Evolutionary conservation across 2,329 filamentous ascomycete genomes (phyloP).

Genomic region (Huntiella abstrusa): DNA sequence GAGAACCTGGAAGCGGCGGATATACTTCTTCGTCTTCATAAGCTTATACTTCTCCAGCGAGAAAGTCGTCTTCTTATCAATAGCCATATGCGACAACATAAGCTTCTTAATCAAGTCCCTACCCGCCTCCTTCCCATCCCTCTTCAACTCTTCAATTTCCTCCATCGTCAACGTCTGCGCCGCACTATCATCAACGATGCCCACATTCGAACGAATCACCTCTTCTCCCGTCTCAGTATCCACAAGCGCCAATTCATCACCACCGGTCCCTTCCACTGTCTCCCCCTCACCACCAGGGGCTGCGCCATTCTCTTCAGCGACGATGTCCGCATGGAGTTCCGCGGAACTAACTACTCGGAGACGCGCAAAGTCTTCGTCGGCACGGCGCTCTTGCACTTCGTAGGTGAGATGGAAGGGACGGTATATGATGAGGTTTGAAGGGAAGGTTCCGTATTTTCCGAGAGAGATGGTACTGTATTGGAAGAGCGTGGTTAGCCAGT

Average conservation of each 20-base stretch:
- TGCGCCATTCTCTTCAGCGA: constrained; percentile 27
- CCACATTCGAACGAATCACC: constrained; percentile 36
- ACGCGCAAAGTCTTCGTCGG: constrained; percentile 44
- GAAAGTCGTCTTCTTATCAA: constrained; percentile 89
- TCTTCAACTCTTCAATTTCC: constrained; percentile 58
- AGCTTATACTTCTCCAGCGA: constrained; percentile 92
- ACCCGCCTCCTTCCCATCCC: constrained; percentile 56
- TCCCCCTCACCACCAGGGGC: constrained; percentile 25
- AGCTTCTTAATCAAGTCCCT: constrained; percentile 87
- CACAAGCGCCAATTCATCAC: constrained; percentile 24
- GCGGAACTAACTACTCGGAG: constrained; percentile 62
- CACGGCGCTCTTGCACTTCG: constrained; percentile 57
- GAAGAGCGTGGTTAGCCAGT: constrained; percentile 1
- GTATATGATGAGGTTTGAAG: constrained; percentile 75
- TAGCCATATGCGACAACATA: constrained; percentile 67
- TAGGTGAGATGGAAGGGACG: constrained; percentile 84
- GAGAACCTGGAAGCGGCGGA: constrained; percentile 68
- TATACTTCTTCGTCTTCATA: constrained; percentile 83
- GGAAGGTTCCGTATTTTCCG: constrained; percentile 84
- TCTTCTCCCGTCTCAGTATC: constrained; percentile 24
- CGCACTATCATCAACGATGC: constrained; percentile 40
- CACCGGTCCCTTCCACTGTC: constrained; percentile 20
- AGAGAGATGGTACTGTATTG: constrained; percentile 56
- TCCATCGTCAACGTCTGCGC: constrained; percentile 61
- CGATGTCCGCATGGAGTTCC: constrained; percentile 68